Evolutionary conservation across 768 basidiomycete species (phyloP).

Genomic region (Glaciozyma antarctica): DNA sequence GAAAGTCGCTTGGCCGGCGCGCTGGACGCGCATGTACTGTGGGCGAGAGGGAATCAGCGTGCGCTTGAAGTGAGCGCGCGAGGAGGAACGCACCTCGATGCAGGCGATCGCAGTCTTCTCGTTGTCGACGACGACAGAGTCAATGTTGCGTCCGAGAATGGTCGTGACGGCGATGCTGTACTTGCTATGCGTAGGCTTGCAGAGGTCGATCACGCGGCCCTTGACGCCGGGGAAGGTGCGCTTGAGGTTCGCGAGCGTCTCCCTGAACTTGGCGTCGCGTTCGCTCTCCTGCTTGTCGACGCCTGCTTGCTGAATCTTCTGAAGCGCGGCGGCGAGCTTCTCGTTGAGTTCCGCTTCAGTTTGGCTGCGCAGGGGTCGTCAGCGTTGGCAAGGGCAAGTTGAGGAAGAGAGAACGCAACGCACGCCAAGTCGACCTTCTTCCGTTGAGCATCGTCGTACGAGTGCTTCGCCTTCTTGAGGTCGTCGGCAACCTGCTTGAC

Average conservation of each 20-base stretch:
- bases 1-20: slow-evolving; percentile 92
- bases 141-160: slow-evolving; percentile 85
- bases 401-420: background rate
- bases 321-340: slow-evolving; percentile 70
- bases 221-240: slow-evolving; percentile 86
- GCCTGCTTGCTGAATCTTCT: slow-evolving; percentile 79
- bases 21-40: slow-evolving; percentile 88
- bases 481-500: slow-evolving; percentile 52
- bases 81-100: slow-evolving; percentile 59
- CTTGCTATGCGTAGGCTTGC: slow-evolving; percentile 84
- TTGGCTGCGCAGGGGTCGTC: slow-evolving; percentile 48
- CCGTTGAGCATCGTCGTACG: slow-evolving; percentile 56
- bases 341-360: slow-evolving; percentile 86
- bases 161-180: slow-evolving; percentile 87
- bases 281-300: slow-evolving; percentile 81
- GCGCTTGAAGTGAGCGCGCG: background rate
- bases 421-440: slow-evolving; percentile 21
- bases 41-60: background rate
- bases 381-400: background rate
- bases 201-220: slow-evolving; percentile 89
- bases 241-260: slow-evolving; percentile 71
- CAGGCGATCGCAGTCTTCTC: slow-evolving; percentile 96
- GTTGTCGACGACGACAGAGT: slow-evolving; percentile 90
- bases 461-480: slow-evolving; percentile 57
- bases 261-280: slow-evolving; percentile 70